Percentiles rank a stretch among this genome's conserved stretches.
These are phyloP conservation scores for Phialophora macrospora DNA, from an alignment of 2,329 filamentous ascomycete species.

Conservation along the genomic window DNA sequence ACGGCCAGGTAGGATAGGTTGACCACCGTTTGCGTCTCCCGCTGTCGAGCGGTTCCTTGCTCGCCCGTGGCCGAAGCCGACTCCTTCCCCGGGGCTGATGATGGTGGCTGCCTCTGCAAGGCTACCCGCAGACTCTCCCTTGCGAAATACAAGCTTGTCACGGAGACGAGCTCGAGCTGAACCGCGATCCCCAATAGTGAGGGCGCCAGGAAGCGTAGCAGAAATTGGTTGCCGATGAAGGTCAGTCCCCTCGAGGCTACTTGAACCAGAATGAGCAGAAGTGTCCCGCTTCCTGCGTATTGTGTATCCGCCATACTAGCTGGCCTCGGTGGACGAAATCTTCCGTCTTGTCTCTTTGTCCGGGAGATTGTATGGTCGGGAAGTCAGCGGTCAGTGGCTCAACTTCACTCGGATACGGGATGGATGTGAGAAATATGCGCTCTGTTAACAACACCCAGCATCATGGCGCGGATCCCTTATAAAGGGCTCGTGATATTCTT, in stretches of 20 bases:
- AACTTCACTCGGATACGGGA: neutral
- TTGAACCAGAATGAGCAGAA: conserved; percentile 85
- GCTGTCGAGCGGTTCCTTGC: conserved; percentile 33
- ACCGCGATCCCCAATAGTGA: conserved; percentile 81
- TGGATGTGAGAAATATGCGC: neutral
- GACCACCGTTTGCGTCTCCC: conserved; percentile 71
- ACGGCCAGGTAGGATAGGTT: conserved; percentile 86
- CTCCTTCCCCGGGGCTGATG: conserved; percentile 18
- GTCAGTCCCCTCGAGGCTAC: conserved; percentile 84
- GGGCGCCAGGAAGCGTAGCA: conserved; percentile 86
- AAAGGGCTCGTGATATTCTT: neutral
- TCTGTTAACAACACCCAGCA: too few species aligned
- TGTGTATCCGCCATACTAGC: conserved; percentile 10
- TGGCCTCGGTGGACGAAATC: neutral
- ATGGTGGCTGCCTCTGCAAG: conserved; percentile 72
- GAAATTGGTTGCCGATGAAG: conserved; percentile 87
- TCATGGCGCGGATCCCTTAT: neutral
- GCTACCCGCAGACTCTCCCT: conserved; percentile 90
- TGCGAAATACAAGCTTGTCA: conserved; percentile 92
- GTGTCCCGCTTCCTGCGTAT: conserved; percentile 55
- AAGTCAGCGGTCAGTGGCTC: neutral
- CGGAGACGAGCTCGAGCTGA: conserved; percentile 90
- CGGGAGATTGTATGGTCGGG: neutral
- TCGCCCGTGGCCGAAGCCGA: conserved; percentile 26
- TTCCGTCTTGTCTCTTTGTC: neutral